Evolutionary conservation across 495 filamentous ascomycete genomes (phyloP), one percentile per base, ranked within the genome.

Genomic region (Talaromyces stipitatus): DNA sequence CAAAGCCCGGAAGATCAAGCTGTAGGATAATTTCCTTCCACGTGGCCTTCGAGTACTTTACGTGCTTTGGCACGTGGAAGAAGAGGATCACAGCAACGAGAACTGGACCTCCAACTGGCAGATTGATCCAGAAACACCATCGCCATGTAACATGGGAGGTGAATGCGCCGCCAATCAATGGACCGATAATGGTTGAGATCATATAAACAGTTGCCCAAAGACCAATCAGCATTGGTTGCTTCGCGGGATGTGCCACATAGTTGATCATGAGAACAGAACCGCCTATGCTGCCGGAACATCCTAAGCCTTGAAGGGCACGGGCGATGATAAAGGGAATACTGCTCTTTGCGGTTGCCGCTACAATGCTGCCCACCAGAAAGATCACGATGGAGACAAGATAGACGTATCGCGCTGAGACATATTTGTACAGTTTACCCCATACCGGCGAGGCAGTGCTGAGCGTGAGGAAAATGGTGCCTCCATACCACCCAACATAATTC

Each of bases 71-170:
- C n/a, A 55, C 8, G 3, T 60, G 50, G 30, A 70, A 61, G 51
- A 67, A 56, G 16, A 71, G 24, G 4, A 66, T 16, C 8, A 71
- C 56, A 8, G 63, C 32, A 6, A 57, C 57, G 9, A 62, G 26
- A 46, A 60, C 57, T 3, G 62, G 10, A 11, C 61, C 70, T 0
- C 72, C 70, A 26, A 66, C 41, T 1, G 69, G 67, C 1, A 68
- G 67, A 58, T 89, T 89, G 69, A 86, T 84, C 67, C 79, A 90
- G 71, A 91, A 90, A 63, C 85, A 90, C 87, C 86, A 90, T 47
- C 87, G 72, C 86, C 88, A 91, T 1, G 80, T 81, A 5, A 79
- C 70, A 20, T 79, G 67, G 18, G 73, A 65, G 14, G 77, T 79
- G 47, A 81, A 78, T 0, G 69, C 76, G 18, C 78, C 78, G 3